Conservation (phyloP, 2,329 filamentous ascomycete species). For the Paramyrothecium sp. region DNA sequence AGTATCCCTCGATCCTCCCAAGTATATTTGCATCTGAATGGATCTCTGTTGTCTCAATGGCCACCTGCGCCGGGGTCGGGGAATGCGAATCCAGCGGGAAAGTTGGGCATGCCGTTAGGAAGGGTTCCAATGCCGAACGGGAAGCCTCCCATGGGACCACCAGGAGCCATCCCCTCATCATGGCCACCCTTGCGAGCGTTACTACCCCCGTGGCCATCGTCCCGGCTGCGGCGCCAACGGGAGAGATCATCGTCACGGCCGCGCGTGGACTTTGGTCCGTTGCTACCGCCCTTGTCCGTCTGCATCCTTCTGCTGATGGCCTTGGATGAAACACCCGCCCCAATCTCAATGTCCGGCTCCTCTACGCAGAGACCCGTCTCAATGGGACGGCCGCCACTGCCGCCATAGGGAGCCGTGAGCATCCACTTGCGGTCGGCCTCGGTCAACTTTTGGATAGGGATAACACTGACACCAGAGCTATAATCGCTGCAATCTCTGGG, state of each 20-base stretch:
- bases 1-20: neutral
- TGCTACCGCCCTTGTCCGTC: conserved; percentile 64
- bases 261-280: conserved; percentile 63
- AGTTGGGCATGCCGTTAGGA: conserved; percentile 41
- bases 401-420: conserved; percentile 87
- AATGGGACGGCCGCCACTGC: conserved; percentile 80
- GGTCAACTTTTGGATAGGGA: conserved; percentile 88
- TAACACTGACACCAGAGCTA: conserved; percentile 84
- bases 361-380: conserved; percentile 86
- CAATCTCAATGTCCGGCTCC: conserved; percentile 98
- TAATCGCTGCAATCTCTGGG: conserved; percentile 98
- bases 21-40: too few species aligned
- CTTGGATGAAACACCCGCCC: conserved; percentile 94
- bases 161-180: neutral
- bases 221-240: conserved; percentile 30
- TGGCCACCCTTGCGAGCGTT: neutral
- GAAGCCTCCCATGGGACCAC: conserved; percentile 21
- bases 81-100: conserved; percentile 37
- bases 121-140: conserved; percentile 39
- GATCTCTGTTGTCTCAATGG: neutral
- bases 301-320: conserved; percentile 70
- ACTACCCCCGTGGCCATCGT: conserved; percentile 12
- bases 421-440: conserved; percentile 98
- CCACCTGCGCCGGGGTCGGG: conserved; percentile 27
- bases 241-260: conserved; percentile 36